phyloP scores from a whole-genome alignment of 225 moss, liverwort and hornwort genomes.

The Straminergon stramineum region DNA sequence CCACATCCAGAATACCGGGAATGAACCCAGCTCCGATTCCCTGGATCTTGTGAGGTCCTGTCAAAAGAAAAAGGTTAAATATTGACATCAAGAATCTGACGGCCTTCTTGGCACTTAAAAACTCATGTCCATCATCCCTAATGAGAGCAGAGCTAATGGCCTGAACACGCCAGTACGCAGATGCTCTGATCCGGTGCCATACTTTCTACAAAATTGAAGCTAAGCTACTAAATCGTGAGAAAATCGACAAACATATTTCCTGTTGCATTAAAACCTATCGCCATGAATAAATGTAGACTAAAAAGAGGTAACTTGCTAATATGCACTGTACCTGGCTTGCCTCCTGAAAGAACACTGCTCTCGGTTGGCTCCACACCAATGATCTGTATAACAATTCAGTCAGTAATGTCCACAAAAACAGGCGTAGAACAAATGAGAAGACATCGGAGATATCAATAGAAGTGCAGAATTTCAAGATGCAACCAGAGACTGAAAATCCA shows the following conservation, averaged over 20 bases:
- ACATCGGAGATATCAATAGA: background rate
- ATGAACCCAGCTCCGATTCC: slow-evolving; percentile 98
- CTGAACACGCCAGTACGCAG: background rate
- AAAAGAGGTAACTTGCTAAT: background rate
- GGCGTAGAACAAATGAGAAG: background rate
- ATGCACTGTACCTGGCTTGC: slow-evolving; percentile 73
- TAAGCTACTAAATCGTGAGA: background rate
- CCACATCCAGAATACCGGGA: slow-evolving; percentile 94
- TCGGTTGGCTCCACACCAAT: slow-evolving; percentile 97
- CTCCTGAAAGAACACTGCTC: slow-evolving; percentile 89
- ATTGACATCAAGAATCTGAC: background rate
- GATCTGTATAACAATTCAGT: slow-evolving; percentile 31
- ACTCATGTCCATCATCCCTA: background rate
- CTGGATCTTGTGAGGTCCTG: slow-evolving; percentile 99
- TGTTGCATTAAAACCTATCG: background rate
- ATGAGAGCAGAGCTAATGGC: background rate
- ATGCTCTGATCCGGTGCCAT: background rate
- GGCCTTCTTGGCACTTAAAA: background rate
- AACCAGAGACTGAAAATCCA: background rate
- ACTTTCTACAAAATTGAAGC: background rate
- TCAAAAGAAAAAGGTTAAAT: background rate
- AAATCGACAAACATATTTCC: background rate
- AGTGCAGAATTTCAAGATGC: background rate
- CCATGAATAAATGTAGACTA: background rate
- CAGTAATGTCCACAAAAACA: background rate